phyloP scores from a whole-genome alignment of 371 early-diverging fungal genomes.

The Mortierella sp. region DNA sequence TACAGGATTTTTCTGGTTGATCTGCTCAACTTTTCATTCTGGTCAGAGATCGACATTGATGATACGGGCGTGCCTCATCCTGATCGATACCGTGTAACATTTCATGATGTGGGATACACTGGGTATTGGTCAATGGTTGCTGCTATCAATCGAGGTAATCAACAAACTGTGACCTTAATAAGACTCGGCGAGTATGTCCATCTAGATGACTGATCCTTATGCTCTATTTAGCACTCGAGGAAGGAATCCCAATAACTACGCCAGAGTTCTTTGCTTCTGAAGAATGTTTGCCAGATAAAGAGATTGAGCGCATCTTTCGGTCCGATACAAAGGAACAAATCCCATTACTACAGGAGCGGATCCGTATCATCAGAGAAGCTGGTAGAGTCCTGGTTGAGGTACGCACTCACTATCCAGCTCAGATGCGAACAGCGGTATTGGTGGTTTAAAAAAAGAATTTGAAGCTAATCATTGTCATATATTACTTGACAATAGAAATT shows the following conservation, averaged over 20 bases:
- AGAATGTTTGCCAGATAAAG: slow-evolving; percentile 55
- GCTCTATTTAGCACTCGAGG: slow-evolving; percentile 61
- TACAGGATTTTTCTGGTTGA: slow-evolving; percentile 88
- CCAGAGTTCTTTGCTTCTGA: slow-evolving; percentile 66
- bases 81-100: slow-evolving; percentile 74
- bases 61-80: slow-evolving; percentile 65
- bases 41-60: slow-evolving; percentile 72
- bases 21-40: slow-evolving; percentile 92
- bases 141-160: slow-evolving; percentile 76
- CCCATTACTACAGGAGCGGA: slow-evolving; percentile 74
- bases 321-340: slow-evolving; percentile 74
- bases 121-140: slow-evolving; percentile 94
- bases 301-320: slow-evolving; percentile 71
- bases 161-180: neutral
- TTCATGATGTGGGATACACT: slow-evolving; percentile 71
- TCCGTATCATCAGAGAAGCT: slow-evolving; percentile 76
- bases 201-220: neutral
- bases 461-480: neutral
- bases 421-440: neutral
- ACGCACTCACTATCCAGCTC: neutral
- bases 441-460: neutral
- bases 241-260: slow-evolving; percentile 74
- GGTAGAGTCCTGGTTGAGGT: slow-evolving; percentile 76
- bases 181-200: neutral
- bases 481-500: slow-evolving; percentile 62